Base-by-base conservation (phyloP, 176 grass and related monocot genomes). In the Musa itinerans region DNA sequence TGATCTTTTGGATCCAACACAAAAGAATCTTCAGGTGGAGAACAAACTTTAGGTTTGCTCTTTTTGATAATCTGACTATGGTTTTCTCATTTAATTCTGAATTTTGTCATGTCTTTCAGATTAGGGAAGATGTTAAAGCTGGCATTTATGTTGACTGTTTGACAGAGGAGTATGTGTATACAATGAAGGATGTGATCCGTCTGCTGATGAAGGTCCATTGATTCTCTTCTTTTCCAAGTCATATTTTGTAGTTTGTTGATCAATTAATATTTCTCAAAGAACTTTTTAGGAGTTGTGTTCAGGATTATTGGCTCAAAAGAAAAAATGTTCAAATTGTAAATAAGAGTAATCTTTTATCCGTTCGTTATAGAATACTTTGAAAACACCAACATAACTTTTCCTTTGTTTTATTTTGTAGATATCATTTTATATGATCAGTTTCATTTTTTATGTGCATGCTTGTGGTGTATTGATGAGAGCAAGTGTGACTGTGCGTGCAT, bases 41-140 rank as follows among this genome's bases (percentile, higher is more conserved):
- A 58, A 26, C 8, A 83, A 78, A 80, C 4, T 19, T 17, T 9
- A 50, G 29, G 78, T 9, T 43, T 75, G 43, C 68, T 25, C 5
- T 50, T 82, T 85, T 69, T 24, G 24, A 56, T 51, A 20, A 12
- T 19, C 43, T 53, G 14, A 53, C 19, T 5, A 0, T 3, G 3
- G 8, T 13, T 10, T 9, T 50, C 20, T 63, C 26, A 17, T 79
- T 65, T 64, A 14, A 25, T 68, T 80, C 72, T 83, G 16, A 23
- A 87, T 78, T 79, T 78, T 48, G 53, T 13, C 3, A 29, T 43
- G 79, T 69, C 29, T 87, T 85, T 82, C 88, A 99, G 95, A 88
- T 94, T 75, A 99, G 95, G 74, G 95, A 99, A 79, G 95, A 99
- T 89, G 89, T 89, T 56, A 93, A 85, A 82, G 89, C 84, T 78